These are phyloP conservation scores for Dichotomopilus funicola DNA, from an alignment of 2,329 filamentous ascomycete genomes.

Conservation along the genomic window DNA sequence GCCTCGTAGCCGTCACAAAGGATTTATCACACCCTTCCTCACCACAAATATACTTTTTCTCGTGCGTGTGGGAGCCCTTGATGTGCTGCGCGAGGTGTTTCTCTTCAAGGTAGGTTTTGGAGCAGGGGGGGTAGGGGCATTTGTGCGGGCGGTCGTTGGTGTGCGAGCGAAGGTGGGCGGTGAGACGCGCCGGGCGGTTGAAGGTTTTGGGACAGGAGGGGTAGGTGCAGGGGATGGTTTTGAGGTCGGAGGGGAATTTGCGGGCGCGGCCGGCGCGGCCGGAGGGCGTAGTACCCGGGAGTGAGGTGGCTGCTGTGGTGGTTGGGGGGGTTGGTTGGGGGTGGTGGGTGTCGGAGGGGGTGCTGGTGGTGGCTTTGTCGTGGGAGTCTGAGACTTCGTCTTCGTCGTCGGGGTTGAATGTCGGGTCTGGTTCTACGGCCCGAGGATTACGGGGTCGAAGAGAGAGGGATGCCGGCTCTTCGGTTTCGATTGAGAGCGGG, in stretches of 20 bases:
- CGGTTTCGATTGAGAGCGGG: not conserved
- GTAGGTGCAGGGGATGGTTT: constrained; percentile 70
- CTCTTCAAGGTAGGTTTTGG: constrained; percentile 78
- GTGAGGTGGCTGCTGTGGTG: constrained; percentile 17
- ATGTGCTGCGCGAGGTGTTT: constrained; percentile 83
- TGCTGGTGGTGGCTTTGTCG: not conserved
- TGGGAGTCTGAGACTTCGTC: not conserved
- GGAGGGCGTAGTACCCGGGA: constrained; percentile 13
- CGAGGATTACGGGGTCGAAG: not conserved
- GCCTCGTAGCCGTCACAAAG: constrained; percentile 72
- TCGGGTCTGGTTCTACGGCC: not conserved
- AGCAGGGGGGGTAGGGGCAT: constrained; percentile 64
- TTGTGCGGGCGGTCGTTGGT: constrained; percentile 75
- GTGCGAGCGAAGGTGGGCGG: constrained; percentile 76
- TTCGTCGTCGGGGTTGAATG: not conserved
- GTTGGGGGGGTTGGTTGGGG: constrained; percentile 1
- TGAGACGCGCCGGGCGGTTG: constrained; percentile 75
- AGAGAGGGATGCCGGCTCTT: not conserved
- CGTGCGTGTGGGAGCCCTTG: constrained; percentile 69
- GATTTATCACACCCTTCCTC: constrained; percentile 68
- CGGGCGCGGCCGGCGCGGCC: constrained; percentile 32
- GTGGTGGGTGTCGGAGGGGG: not conserved
- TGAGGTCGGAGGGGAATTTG: constrained; percentile 63
- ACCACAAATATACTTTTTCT: constrained; percentile 65
- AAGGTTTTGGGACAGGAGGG: constrained; percentile 74